Conservation (phyloP, 2,329 filamentous ascomycete species). For the Westerdykella ornata region DNA sequence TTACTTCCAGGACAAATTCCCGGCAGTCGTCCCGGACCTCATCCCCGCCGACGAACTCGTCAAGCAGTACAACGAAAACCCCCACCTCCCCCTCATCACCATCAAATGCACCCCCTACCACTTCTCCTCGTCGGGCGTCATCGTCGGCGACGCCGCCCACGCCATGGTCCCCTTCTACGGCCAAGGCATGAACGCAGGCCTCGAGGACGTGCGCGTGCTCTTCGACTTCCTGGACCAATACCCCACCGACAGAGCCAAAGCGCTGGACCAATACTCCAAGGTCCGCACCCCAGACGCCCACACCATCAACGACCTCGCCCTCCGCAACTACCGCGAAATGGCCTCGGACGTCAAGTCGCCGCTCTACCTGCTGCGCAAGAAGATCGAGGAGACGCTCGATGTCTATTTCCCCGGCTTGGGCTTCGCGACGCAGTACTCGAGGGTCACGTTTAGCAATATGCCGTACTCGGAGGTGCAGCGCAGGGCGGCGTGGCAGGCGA, state of each 20-base stretch:
- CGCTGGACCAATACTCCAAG: conserved; percentile 68
- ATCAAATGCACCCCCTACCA: conserved; percentile 91
- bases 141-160: conserved; percentile 89
- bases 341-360: conserved; percentile 72
- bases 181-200: conserved; percentile 93
- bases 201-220: conserved; percentile 87
- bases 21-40: conserved; percentile 65
- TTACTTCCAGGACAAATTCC: conserved; percentile 81
- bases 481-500: conserved; percentile 49
- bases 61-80: conserved; percentile 70
- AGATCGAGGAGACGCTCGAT: conserved; percentile 75
- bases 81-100: conserved; percentile 85
- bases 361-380: conserved; percentile 74
- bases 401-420: conserved; percentile 69
- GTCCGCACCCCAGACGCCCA: conserved; percentile 72
- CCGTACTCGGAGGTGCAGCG: conserved; percentile 75
- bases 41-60: conserved; percentile 63
- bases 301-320: conserved; percentile 85
- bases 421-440: conserved; percentile 86
- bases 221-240: conserved; percentile 75
- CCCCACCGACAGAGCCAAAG: conserved; percentile 34
- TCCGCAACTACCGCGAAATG: conserved; percentile 94
- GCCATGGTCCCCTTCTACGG: conserved; percentile 99
- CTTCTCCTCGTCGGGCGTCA: conserved; percentile 66
- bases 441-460: conserved; percentile 91